Evolutionary conservation across 441 rosid species (phyloP).

Genomic region (Omphalea diandra): DNA sequence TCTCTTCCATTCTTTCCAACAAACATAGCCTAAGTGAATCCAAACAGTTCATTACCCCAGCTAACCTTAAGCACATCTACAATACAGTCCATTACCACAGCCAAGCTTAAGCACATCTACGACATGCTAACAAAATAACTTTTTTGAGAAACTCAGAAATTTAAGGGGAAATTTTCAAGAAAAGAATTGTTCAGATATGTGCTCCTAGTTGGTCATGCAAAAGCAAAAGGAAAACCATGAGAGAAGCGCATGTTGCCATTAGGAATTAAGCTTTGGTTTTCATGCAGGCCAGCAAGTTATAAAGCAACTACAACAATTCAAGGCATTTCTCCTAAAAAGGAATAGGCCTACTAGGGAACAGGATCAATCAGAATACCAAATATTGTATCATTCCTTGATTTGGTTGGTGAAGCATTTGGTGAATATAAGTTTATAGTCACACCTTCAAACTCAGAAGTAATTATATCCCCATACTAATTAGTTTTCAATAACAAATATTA

Average conservation of each 20-base stretch:
- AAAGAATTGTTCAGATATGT: neutral
- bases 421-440: neutral
- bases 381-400: neutral
- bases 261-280: neutral
- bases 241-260: neutral
- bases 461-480: neutral
- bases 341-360: neutral
- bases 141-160: too few species aligned
- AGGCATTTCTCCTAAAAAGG: too few species aligned
- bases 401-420: neutral
- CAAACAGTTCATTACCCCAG: too few species aligned
- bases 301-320: neutral
- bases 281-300: neutral
- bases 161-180: too few species aligned
- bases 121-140: too few species aligned
- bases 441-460: neutral
- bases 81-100: too few species aligned
- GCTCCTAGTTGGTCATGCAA: neutral
- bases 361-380: neutral
- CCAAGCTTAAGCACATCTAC: too few species aligned
- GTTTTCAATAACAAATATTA: constrained; percentile 1
- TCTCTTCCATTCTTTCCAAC: too few species aligned
- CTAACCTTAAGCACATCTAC: too few species aligned
- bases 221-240: neutral
- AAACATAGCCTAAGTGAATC: too few species aligned